These are phyloP conservation scores for Pichia sp. DNA, from an alignment of 1,139 yeast species.

Conservation along the genomic window DNA sequence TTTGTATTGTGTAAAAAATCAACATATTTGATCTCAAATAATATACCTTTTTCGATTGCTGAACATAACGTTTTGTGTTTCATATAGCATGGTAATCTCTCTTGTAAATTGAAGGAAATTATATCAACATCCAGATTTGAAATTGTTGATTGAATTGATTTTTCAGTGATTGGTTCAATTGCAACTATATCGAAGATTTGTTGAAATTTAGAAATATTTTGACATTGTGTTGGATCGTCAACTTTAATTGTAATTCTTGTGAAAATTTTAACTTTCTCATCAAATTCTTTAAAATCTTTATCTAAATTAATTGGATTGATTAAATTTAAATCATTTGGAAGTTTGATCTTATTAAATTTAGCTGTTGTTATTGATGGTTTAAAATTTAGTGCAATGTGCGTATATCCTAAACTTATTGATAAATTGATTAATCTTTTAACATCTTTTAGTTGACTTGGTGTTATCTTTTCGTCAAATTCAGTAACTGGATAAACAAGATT, in stretches of 20 bases:
- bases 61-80: conserved; percentile 81
- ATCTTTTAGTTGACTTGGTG: conserved; percentile 36
- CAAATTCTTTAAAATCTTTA: conserved; percentile 26
- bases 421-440: conserved; percentile 49
- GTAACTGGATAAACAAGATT: conserved; percentile 77
- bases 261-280: conserved; percentile 47
- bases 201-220: conserved; percentile 56
- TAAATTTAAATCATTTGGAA: conserved; percentile 41
- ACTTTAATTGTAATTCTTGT: conserved; percentile 69
- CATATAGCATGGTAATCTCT: conserved; percentile 66
- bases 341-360: conserved; percentile 28
- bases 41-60: conserved; percentile 76
- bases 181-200: conserved; percentile 73
- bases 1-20: conserved; percentile 37
- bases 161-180: conserved; percentile 73
- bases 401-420: conserved; percentile 59
- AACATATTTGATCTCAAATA: conserved; percentile 71
- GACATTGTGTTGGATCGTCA: conserved; percentile 74
- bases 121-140: conserved; percentile 72
- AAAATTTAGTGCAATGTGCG: conserved; percentile 69
- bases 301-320: conserved; percentile 34
- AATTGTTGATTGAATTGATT: conserved; percentile 68
- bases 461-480: conserved; percentile 39
- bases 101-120: conserved; percentile 62
- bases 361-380: conserved; percentile 45